These are phyloP conservation scores for Albifimbria verrucaria DNA, from an alignment of 2,329 filamentous ascomycete species.

Conservation along the genomic window DNA sequence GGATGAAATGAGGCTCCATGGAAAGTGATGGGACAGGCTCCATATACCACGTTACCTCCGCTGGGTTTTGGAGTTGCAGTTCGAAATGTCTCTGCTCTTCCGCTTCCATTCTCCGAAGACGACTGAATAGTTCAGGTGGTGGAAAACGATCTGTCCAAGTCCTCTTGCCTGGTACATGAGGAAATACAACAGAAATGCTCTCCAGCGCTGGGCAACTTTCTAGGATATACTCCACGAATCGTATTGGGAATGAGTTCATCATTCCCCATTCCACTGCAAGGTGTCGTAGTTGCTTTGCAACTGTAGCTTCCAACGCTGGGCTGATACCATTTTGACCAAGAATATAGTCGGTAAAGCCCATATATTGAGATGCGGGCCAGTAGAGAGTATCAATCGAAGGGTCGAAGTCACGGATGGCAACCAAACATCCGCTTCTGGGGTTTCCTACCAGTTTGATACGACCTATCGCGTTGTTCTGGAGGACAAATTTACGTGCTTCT, in stretches of 20 bases:
- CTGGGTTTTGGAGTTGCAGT: background rate
- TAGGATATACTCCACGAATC: background rate
- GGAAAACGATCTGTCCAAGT: background rate
- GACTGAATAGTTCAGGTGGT: background rate
- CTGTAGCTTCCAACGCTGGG: background rate
- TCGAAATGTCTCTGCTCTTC: background rate
- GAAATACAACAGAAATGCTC: background rate
- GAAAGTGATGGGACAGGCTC: too few species aligned
- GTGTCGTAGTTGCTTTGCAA: background rate
- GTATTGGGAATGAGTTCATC: background rate
- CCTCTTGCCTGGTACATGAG: background rate
- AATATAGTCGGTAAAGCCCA: background rate
- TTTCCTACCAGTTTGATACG: background rate
- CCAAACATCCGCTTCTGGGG: background rate
- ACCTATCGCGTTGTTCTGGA: background rate
- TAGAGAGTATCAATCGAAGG: background rate
- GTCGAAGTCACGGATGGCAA: background rate
- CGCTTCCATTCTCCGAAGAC: background rate
- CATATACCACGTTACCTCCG: background rate
- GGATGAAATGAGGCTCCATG: too few species aligned
- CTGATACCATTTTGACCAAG: background rate
- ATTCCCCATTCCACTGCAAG: background rate
- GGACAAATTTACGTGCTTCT: background rate
- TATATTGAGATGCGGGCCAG: background rate
- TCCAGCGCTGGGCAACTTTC: background rate